These are phyloP conservation scores for Spergularia bocconei DNA, from an alignment of 148 eudicot genomes.

Conservation along the genomic window DNA sequence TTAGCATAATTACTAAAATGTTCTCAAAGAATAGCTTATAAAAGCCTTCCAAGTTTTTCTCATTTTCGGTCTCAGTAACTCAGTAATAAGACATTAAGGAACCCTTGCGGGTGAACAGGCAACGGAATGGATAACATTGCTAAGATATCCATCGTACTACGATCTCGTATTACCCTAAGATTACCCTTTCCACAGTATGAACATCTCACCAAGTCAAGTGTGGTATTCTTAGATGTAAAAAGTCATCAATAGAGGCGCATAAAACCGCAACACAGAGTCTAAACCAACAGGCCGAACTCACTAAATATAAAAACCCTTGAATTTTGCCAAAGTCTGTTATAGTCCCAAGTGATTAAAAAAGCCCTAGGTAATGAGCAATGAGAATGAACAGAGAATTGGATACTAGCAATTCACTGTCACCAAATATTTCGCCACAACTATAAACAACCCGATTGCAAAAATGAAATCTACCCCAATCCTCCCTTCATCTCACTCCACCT, in stretches of 20 bases:
- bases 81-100: no score
- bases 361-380: not conserved
- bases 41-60: no score
- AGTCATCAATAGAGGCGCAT: not conserved
- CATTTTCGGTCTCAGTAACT: no score
- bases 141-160: no score
- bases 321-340: not conserved
- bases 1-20: no score
- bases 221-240: not conserved
- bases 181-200: not conserved
- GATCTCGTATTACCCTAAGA: no score
- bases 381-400: not conserved
- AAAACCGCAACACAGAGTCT: not conserved
- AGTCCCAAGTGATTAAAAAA: not conserved
- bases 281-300: not conserved
- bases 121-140: no score
- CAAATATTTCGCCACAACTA: not conserved
- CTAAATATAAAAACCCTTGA: no score
- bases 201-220: not conserved
- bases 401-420: not conserved
- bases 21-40: no score
- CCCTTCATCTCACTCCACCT: not conserved
- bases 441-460: no score
- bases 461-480: not conserved
- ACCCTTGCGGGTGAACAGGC: no score